Base-by-base conservation (phyloP, 2,329 filamentous ascomycete species). In the Botrytis cinerea region DNA sequence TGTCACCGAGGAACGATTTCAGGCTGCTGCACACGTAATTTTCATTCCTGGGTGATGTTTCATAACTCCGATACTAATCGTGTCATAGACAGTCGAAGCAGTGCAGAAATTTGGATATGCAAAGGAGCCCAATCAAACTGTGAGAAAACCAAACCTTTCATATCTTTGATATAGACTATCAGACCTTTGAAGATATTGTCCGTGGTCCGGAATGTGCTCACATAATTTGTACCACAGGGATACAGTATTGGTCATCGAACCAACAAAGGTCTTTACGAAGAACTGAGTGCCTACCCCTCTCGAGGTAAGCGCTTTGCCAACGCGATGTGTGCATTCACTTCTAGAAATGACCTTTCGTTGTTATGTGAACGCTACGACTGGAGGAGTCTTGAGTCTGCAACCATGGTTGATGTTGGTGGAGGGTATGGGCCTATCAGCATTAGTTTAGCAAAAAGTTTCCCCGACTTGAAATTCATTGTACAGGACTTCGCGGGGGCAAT, bases 391-490 rank as follows among this genome's bases (percentile, higher is more conserved):
- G 82, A 87, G 68, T 80, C 80, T 0, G 87, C 85, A 3, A 87
- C 83, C 0, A 81, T 91, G 54, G 87, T 91, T 8, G 89, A 91
- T 73, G 77, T 89, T n/a, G 89, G 89, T 12, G 89, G 89, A 3
- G 87, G 86, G 25, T 86, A 87, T 69, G 89, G 89, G 0, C 87
- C 88, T 67, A 85, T 87, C n/a, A 85, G 83, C 63, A 83, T 87
- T n/a, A 86, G 85, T 2, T 81, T 91, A 60, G 89, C 87, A 1
- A 82, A 82, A 74, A 81, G 80, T 68, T 88, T 85, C 80, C 83
- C 83, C 67, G 83, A 85, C 45, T 83, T 89, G 76, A 83, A 82
- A 60, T 89, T 90, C 77, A 80, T 89, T n/a, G 88, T 89, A 38
- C 86, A 89, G 77, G 87, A 89, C 75, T 80, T 88, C 38, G 77